Conservation (phyloP, 2,329 filamentous ascomycete genomes). For the Colletotrichum plurivorum region DNA sequence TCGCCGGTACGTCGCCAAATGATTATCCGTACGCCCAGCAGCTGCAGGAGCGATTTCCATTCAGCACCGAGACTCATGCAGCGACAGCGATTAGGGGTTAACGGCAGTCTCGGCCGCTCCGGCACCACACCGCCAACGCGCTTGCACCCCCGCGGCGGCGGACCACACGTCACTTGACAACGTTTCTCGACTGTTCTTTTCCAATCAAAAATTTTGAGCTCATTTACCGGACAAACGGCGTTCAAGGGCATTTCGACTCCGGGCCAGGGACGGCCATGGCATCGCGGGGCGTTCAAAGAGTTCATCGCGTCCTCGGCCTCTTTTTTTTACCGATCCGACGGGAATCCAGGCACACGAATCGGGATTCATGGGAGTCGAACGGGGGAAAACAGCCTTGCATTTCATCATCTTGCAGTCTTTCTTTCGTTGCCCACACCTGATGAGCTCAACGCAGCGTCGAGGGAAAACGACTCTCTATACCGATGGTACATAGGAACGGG, state of each 20-base stretch:
- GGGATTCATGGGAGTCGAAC: constrained; percentile 28
- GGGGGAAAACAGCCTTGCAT: constrained; percentile 21
- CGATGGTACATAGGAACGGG: constrained; percentile 39
- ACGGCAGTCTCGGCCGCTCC: constrained; percentile 1
- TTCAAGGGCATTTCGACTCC: constrained; percentile 31
- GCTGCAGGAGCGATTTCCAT: constrained; percentile 63
- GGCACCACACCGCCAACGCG: not conserved
- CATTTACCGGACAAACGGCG: constrained; percentile 30
- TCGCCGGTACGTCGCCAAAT: constrained; percentile 62
- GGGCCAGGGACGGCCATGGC: constrained; percentile 34
- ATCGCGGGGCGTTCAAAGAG: constrained; percentile 35
- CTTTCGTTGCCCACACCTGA: constrained; percentile 26
- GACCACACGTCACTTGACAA: constrained; percentile 27
- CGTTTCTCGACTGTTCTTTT: constrained; percentile 39
- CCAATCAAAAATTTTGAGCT: constrained; percentile 8
- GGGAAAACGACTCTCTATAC: constrained; percentile 16
- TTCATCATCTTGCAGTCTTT: constrained; percentile 15
- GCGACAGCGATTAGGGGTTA: constrained; percentile 64
- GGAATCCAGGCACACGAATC: constrained; percentile 33
- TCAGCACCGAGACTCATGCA: constrained; percentile 62
- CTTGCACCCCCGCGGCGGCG: not conserved
- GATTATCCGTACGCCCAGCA: constrained; percentile 58
- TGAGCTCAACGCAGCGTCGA: constrained; percentile 36
- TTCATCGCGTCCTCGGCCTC: constrained; percentile 13
- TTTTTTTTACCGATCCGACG: constrained; percentile 20